A percentile compares a stretch with the other conserved stretches of the same genome.
phyloP scores from a whole-genome alignment of 1,139 yeast species.

The Yamadazyma triangularis region DNA sequence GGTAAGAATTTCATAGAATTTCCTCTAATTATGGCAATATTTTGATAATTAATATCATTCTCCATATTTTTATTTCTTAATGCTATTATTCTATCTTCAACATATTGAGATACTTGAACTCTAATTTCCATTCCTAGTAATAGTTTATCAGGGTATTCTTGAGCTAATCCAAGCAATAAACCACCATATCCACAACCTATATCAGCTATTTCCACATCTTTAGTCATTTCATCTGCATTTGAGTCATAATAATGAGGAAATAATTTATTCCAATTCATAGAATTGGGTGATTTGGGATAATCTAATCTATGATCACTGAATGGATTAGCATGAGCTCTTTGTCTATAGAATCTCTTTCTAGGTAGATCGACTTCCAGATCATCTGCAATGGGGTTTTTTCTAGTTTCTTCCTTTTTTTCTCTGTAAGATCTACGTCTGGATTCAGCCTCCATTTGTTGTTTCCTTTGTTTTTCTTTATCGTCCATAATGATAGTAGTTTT shows the following conservation, averaged over 20 bases:
- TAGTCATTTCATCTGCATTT: constrained; percentile 36
- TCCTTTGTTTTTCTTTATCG: constrained; percentile 23
- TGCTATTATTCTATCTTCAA: constrained; percentile 91
- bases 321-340: constrained; percentile 97
- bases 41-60: constrained; percentile 48
- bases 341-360: constrained; percentile 85
- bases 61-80: constrained; percentile 51
- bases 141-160: constrained; percentile 65
- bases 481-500: constrained; percentile 7
- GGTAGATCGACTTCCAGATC: constrained; percentile 48
- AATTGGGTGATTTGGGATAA: constrained; percentile 75
- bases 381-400: constrained; percentile 29
- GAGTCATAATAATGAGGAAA: constrained; percentile 59
- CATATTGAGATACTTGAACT: constrained; percentile 95
- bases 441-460: constrained; percentile 29
- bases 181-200: constrained; percentile 99
- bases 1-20: constrained; percentile 98
- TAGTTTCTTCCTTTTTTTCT: constrained; percentile 30
- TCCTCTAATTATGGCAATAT: constrained; percentile 86
- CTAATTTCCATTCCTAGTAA: constrained; percentile 96
- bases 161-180: constrained; percentile 71
- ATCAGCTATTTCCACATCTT: constrained; percentile 84
- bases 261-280: constrained; percentile 81
- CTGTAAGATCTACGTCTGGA: constrained; percentile 38
- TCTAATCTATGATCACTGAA: constrained; percentile 92